Conservation (phyloP, 2,329 filamentous ascomycete species). For the Talaromyces sp. region DNA sequence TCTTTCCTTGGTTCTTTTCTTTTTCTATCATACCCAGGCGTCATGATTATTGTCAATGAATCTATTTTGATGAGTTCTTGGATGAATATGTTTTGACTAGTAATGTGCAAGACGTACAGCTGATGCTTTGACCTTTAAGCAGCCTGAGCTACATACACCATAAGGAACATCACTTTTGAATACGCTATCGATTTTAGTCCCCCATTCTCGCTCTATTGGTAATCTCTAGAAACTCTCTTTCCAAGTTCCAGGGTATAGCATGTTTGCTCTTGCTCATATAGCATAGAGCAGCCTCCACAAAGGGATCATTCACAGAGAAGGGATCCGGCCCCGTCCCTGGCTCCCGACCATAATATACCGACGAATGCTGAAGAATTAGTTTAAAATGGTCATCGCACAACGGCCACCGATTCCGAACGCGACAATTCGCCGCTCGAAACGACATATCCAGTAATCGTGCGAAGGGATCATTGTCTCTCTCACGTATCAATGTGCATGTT, state of each 20-base stretch:
- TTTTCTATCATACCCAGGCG: slow-evolving; percentile 6
- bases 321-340: slow-evolving; percentile 31
- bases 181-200: no score
- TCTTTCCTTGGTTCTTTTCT: background rate
- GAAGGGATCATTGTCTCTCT: slow-evolving; percentile 39
- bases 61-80: background rate
- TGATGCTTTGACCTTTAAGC: no score
- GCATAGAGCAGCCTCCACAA: no score
- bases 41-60: background rate
- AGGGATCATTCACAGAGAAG: slow-evolving; percentile 6
- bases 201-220: no score
- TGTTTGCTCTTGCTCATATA: no score
- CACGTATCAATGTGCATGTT: slow-evolving; percentile 38
- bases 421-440: slow-evolving; percentile 36
- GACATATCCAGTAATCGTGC: slow-evolving; percentile 31
- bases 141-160: no score
- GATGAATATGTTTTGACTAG: no score
- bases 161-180: no score
- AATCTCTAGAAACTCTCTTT: no score
- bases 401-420: slow-evolving; percentile 38
- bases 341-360: slow-evolving; percentile 28
- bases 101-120: no score
- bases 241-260: no score
- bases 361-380: slow-evolving; percentile 32
- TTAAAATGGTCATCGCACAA: slow-evolving; percentile 35